Conservation (phyloP, 2,329 filamentous ascomycete species). For the Fusarium irregulare region DNA sequence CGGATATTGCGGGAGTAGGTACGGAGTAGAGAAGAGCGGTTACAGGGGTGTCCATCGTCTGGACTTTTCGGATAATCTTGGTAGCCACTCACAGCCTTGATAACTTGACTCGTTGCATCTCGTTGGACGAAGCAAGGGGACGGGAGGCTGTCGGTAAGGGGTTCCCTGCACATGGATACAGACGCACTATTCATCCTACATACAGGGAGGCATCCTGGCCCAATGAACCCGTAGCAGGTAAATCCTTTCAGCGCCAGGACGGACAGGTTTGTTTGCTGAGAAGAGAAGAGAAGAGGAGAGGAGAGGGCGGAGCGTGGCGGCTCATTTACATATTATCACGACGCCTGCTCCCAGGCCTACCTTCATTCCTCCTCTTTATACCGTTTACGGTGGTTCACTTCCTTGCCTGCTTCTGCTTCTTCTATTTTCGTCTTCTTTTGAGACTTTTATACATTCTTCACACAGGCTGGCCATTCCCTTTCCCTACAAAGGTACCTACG, state of each 20-base stretch:
- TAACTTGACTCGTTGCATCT: slow-evolving; percentile 3
- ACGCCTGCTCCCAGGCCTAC: slow-evolving; percentile 33
- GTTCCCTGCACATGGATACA: neutral
- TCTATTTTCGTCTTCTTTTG: slow-evolving; percentile 14
- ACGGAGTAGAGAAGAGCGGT: slow-evolving; percentile 1
- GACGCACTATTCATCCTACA: neutral
- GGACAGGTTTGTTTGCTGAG: slow-evolving; percentile 2
- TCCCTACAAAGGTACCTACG: neutral
- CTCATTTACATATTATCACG: slow-evolving; percentile 44
- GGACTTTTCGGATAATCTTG: slow-evolving; percentile 12
- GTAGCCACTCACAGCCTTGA: slow-evolving; percentile 17
- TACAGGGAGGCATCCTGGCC: slow-evolving; percentile 2
- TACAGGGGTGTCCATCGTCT: slow-evolving; percentile 4
- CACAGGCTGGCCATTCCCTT: slow-evolving; percentile 31
- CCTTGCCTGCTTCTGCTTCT: slow-evolving; percentile 14
- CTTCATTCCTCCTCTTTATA: slow-evolving; percentile 34
- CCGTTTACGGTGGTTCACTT: slow-evolving; percentile 30
- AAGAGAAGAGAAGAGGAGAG: neutral
- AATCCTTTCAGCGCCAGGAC: slow-evolving; percentile 16
- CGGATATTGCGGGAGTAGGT: slow-evolving; percentile 6
- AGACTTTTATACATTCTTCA: slow-evolving; percentile 31
- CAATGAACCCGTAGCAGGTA: slow-evolving; percentile 3
- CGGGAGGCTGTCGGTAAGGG: slow-evolving; percentile 1
- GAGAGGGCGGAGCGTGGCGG: slow-evolving; percentile 7
- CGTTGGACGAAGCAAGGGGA: neutral